Evolutionary conservation across 768 basidiomycete genomes (phyloP).

Genomic region (Tulasnella sp.): DNA sequence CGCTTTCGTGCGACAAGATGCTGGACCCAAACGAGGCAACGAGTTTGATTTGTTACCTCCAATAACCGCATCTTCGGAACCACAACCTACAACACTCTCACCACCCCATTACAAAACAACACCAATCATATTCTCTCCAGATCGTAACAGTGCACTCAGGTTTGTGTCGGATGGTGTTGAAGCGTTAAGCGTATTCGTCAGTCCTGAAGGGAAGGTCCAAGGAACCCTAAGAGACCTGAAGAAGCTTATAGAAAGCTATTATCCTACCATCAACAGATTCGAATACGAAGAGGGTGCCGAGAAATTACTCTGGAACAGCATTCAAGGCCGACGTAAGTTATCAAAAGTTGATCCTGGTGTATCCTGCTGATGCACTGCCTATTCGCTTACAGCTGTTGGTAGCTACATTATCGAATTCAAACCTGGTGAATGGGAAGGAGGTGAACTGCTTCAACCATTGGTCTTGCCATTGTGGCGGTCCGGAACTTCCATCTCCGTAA

Average conservation of each 20-base stretch:
- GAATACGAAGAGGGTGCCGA: too few relatives aligned
- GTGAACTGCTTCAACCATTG: slow-evolving; percentile 60
- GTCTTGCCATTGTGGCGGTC: slow-evolving; percentile 96
- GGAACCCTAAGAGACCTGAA: slow-evolving; percentile 45
- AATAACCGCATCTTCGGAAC: slow-evolving; percentile 27
- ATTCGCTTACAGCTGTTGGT: slow-evolving; percentile 38
- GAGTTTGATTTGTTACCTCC: slow-evolving; percentile 15
- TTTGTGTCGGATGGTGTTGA: slow-evolving; percentile 76
- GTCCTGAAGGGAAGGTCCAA: slow-evolving; percentile 46
- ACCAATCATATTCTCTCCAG: slow-evolving; percentile 23
- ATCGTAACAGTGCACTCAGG: slow-evolving; percentile 44
- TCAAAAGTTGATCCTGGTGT: not conserved
- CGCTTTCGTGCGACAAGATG: slow-evolving; percentile 82
- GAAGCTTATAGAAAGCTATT: slow-evolving; percentile 61
- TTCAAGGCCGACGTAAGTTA: slow-evolving; percentile 43
- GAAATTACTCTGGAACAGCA: slow-evolving; percentile 43
- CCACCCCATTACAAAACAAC: not conserved
- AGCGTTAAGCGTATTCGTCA: slow-evolving; percentile 69
- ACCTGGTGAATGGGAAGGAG: slow-evolving; percentile 38
- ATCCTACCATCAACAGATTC: slow-evolving; percentile 61
- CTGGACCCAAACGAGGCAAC: slow-evolving; percentile 34
- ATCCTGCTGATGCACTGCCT: slow-evolving; percentile 3
- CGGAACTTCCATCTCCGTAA: slow-evolving; percentile 68
- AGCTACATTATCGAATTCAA: slow-evolving; percentile 61
- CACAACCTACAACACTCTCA: slow-evolving; percentile 15